phyloP scores from a whole-genome alignment of 1,284 basidiomycete genomes.

The Wolfiporia cocos region DNA sequence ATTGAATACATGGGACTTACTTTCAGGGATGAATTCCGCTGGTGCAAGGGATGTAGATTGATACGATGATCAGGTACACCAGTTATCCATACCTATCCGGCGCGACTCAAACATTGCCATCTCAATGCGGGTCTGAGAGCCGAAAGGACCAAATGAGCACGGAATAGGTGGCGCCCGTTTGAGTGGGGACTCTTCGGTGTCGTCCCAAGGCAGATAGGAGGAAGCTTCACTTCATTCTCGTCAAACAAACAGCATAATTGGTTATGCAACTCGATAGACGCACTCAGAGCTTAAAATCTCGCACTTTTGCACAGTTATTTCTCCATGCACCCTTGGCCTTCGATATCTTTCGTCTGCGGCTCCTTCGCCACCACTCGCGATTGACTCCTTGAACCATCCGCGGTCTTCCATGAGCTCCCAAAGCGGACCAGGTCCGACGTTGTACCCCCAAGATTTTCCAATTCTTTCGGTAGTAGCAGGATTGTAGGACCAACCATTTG shows the following conservation, averaged over 20 bases:
- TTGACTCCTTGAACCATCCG: constrained; percentile 68
- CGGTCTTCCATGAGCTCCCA: constrained; percentile 73
- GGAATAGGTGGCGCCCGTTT: constrained; percentile 45
- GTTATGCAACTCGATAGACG: constrained; percentile 20
- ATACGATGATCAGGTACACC: neutral
- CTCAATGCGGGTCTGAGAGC: constrained; percentile 40
- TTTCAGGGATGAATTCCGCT: constrained; percentile 39
- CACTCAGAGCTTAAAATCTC: constrained; percentile 42
- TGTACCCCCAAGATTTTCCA: constrained; percentile 62
- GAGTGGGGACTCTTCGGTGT: constrained; percentile 40
- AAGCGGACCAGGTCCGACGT: constrained; percentile 64
- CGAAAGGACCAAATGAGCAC: constrained; percentile 60
- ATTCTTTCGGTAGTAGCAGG: constrained; percentile 36
- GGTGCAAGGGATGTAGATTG: neutral
- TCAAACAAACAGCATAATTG: neutral
- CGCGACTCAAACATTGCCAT: constrained; percentile 50
- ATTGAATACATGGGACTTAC: constrained; percentile 64
- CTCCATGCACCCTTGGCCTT: constrained; percentile 52
- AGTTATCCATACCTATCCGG: constrained; percentile 44
- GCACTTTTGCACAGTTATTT: constrained; percentile 38
- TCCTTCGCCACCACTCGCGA: constrained; percentile 25
- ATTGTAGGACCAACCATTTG: constrained; percentile 42
- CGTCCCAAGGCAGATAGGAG: constrained; percentile 51
- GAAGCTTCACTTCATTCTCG: constrained; percentile 41
- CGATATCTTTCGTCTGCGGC: constrained; percentile 34